Evolutionary conservation across 2,329 filamentous ascomycete species (phyloP).

Genomic region (Chaetothyriales sp.): DNA sequence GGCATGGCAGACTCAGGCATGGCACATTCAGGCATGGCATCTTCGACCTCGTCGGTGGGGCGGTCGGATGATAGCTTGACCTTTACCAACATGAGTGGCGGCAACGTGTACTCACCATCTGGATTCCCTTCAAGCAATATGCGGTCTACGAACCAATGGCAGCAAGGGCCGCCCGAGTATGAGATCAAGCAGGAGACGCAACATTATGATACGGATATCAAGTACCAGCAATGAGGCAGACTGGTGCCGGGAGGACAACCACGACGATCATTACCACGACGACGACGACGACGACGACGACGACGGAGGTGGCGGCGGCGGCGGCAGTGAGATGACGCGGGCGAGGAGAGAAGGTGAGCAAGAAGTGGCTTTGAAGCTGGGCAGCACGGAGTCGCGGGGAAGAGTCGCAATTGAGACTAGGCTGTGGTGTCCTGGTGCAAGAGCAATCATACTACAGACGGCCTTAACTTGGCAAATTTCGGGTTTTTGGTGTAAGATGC

Average conservation of each 20-base stretch:
- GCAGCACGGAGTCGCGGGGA: neutral
- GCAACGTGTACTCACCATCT: neutral
- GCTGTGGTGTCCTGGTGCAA: neutral
- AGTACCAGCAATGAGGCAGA: neutral
- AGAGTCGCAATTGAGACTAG: neutral
- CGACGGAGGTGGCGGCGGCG: too few relatives aligned
- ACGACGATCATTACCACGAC: neutral
- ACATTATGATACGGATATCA: neutral
- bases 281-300: neutral
- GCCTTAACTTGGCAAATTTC: neutral
- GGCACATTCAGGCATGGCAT: neutral
- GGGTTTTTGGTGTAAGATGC: neutral
- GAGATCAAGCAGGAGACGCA: neutral
- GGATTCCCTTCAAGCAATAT: slow-evolving; percentile 1
- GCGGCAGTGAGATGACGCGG: neutral
- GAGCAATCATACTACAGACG: neutral
- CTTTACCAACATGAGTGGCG: neutral
- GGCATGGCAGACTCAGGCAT: neutral
- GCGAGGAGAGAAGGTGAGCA: neutral
- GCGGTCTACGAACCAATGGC: neutral
- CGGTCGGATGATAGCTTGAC: neutral
- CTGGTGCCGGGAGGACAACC: neutral
- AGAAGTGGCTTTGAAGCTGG: neutral
- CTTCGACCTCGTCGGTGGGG: neutral
- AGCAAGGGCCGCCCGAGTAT: neutral